Conservation (phyloP, 1,284 basidiomycete species). For the Trametes pubescens region DNA sequence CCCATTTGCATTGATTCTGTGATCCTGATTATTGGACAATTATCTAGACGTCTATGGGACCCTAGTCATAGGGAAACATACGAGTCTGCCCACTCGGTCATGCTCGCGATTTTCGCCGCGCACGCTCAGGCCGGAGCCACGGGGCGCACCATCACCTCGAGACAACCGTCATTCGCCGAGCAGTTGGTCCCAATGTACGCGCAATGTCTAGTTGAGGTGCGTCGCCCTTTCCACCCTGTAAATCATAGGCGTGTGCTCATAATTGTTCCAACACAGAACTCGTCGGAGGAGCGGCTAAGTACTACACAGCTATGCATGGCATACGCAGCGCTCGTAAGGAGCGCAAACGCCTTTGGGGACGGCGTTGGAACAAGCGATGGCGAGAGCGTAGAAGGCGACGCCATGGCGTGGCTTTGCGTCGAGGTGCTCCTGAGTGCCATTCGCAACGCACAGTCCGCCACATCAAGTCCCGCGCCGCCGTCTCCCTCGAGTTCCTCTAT, state of each 20-base stretch:
- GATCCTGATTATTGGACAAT: neutral
- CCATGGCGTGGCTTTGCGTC: slow-evolving; percentile 70
- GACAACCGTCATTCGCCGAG: slow-evolving; percentile 49
- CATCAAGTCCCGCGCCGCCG: slow-evolving; percentile 1
- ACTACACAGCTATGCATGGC: slow-evolving; percentile 70
- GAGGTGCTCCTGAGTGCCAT: slow-evolving; percentile 58
- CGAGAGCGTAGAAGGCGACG: slow-evolving; percentile 32
- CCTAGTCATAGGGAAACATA: slow-evolving; percentile 70
- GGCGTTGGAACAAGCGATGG: slow-evolving; percentile 1
- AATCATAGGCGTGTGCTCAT: neutral
- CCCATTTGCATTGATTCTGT: neutral
- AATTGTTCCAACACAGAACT: slow-evolving; percentile 58
- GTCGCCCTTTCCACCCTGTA: slow-evolving; percentile 25
- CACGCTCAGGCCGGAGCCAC: slow-evolving; percentile 52
- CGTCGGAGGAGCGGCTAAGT: slow-evolving; percentile 62
- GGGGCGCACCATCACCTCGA: slow-evolving; percentile 23
- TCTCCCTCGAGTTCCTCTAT: neutral
- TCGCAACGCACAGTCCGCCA: slow-evolving; percentile 11
- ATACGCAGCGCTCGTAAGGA: slow-evolving; percentile 67
- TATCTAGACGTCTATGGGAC: slow-evolving; percentile 60
- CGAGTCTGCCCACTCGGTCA: slow-evolving; percentile 79
- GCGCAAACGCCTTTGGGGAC: slow-evolving; percentile 51
- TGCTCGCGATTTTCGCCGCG: slow-evolving; percentile 71
- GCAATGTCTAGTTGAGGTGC: slow-evolving; percentile 69
- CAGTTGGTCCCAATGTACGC: slow-evolving; percentile 74